Evolutionary conservation across 352 stramenopile genomes (phyloP).

Genomic region (Globisporangium nagaii): DNA sequence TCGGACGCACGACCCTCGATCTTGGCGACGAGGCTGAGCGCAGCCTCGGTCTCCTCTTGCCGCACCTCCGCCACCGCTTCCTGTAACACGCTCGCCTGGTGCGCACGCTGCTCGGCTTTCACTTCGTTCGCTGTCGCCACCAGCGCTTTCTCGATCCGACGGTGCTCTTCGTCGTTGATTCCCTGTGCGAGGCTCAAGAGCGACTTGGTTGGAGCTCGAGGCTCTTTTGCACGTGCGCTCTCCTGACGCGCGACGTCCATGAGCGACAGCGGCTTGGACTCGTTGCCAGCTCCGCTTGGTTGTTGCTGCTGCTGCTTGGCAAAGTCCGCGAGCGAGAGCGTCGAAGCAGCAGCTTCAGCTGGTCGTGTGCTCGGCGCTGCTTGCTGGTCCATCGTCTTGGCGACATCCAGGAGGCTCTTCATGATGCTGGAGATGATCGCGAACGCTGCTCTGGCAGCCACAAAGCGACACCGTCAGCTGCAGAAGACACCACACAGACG

Average conservation of each 20-base stretch:
- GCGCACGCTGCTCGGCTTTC: slow-evolving; percentile 23
- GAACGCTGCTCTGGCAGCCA: not conserved
- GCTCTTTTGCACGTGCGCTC: slow-evolving; percentile 5
- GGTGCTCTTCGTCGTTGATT: slow-evolving; percentile 39
- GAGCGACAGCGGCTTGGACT: slow-evolving; percentile 23
- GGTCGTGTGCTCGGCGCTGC: not conserved
- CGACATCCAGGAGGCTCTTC: slow-evolving; percentile 43
- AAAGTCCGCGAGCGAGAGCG: slow-evolving; percentile 30
- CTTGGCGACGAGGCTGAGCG: slow-evolving; percentile 10
- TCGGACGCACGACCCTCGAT: slow-evolving; percentile 10
- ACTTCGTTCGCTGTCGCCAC: slow-evolving; percentile 31
- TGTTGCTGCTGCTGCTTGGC: slow-evolving; percentile 18
- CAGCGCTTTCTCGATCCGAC: slow-evolving; percentile 26
- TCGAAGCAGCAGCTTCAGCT: not conserved
- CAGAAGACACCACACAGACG: no score
- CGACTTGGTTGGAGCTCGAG: not conserved
- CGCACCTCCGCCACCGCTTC: slow-evolving; percentile 19
- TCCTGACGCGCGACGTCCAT: slow-evolving; percentile 42
- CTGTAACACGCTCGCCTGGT: slow-evolving; percentile 15
- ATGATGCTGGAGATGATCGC: not conserved
- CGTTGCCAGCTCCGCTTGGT: not conserved
- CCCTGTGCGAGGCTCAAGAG: slow-evolving; percentile 38
- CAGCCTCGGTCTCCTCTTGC: slow-evolving; percentile 25
- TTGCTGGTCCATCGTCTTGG: slow-evolving; percentile 32
- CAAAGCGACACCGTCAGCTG: not conserved